Base-by-base conservation (phyloP, 2,329 filamentous ascomycete species). In the Paecilomyces dactylethromorphus region DNA sequence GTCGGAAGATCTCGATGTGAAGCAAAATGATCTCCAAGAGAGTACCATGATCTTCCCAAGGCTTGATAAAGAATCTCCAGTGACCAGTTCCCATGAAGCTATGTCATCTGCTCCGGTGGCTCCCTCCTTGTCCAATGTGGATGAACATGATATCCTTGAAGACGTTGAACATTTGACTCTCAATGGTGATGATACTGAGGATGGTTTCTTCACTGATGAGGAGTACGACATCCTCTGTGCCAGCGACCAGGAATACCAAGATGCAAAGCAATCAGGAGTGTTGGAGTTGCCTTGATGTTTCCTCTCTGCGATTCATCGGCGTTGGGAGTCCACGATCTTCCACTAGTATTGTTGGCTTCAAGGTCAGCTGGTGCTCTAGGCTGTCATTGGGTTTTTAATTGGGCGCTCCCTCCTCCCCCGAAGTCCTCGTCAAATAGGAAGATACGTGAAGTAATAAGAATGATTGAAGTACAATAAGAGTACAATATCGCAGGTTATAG, bases 211-310 rank as follows among this genome's bases (percentile, higher is more conserved):
- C 81, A 97, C 94, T 0, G 94, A 99, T 64, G 94, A 97, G 74
- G 94, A 99, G 78, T 99, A 97, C 74, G 94, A 99, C 69, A 92
- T 97, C 64, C 85, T 97, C 53, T 92, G 97, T 78, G 93, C 92
- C 51, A 96, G 91, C 60, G 93, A 97, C 65, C 90, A 96, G 74
- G 93, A 97, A 72, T 88, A 84, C 65, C 73, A 85, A 56, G 81
- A 82, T 62, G 84, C 68, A 24, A 66, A 67, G 39, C 68, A 69
- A 8, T 65, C 66, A 8, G 39, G 39, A 18, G 39, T 45, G 15
- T 18, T 45, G 39, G n/a, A n/a, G 2, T 45, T 45, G 15, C 15
- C 39, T 18, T 45, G n/a, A 45, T 18, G n/a, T 45, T 7, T 45
- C 13, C 6, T n/a, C 39, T 45, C 39, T 45, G n/a, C 39, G 39